These are phyloP conservation scores for Backusella morwellensis DNA, from an alignment of 192 early-diverging fungal genomes.

Conservation along the genomic window DNA sequence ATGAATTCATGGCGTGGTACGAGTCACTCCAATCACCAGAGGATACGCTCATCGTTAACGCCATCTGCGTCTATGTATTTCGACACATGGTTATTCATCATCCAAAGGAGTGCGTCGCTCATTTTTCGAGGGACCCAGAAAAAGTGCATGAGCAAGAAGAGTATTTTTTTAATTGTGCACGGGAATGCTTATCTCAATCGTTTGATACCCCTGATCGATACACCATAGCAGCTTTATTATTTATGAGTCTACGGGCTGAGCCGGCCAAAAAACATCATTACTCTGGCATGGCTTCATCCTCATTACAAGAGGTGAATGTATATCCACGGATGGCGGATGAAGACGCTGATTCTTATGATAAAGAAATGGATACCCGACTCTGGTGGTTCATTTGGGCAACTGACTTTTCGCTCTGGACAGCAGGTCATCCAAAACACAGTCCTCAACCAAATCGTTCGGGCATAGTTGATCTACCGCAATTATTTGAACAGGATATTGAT, in stretches of 20 bases:
- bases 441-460: constrained; percentile 6
- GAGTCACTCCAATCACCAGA: constrained; percentile 2
- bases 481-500: constrained; percentile 40
- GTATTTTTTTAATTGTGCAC: constrained; percentile 32
- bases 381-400: constrained; percentile 40
- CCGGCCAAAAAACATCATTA: constrained; percentile 21
- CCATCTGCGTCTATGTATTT: constrained; percentile 26
- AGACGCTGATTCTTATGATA: constrained; percentile 23
- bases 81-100: constrained; percentile 33
- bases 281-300: constrained; percentile 29
- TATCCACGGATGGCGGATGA: constrained; percentile 33
- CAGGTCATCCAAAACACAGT: constrained; percentile 22
- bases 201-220: constrained; percentile 37
- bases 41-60: constrained; percentile 35
- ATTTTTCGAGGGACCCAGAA: constrained; percentile 16
- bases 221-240: constrained; percentile 20
- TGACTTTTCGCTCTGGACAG: constrained; percentile 28
- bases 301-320: constrained; percentile 25
- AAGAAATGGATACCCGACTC: constrained; percentile 39
- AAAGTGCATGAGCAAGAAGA: constrained; percentile 31
- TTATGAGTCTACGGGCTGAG: constrained; percentile 18
- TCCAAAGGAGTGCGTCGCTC: constrained; percentile 10
- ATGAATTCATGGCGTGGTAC: constrained; percentile 32
- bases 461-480: constrained; percentile 22
- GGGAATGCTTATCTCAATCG: constrained; percentile 27